Conservation (phyloP, 768 basidiomycete genomes). For the Tubosaeta sp. region DNA sequence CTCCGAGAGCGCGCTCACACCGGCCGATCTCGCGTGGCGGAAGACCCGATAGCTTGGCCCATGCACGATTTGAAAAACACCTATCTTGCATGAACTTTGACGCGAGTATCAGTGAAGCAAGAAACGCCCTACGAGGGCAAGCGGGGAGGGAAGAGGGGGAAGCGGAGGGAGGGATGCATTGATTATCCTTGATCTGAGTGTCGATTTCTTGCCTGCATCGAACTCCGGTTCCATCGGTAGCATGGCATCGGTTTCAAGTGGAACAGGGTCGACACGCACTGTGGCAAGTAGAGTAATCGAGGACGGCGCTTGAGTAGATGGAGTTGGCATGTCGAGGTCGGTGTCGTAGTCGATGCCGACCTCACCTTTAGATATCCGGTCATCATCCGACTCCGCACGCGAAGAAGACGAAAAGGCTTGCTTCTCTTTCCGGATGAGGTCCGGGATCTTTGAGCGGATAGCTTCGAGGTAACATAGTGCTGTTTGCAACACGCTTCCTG, state of each 20-base stretch:
- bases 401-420: conserved; percentile 38
- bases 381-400: conserved; percentile 39
- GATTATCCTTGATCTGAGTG: conserved; percentile 10
- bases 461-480: conserved; percentile 87
- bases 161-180: conserved; percentile 29
- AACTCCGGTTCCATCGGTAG: conserved; percentile 15
- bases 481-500: conserved; percentile 78
- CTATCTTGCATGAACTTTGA: conserved; percentile 93
- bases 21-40: conserved; percentile 80
- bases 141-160: conserved; percentile 62
- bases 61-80: conserved; percentile 89
- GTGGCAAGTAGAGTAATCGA: conserved; percentile 39
- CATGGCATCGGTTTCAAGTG: conserved; percentile 10
- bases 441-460: conserved; percentile 66
- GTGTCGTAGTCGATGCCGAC: conserved; percentile 41
- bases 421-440: conserved; percentile 51
- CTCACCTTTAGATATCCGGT: conserved; percentile 40
- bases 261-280: conserved; percentile 36
- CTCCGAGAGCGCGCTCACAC: conserved; percentile 85
- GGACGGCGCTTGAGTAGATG: conserved; percentile 3
- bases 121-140: conserved; percentile 89
- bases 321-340: conserved; percentile 23
- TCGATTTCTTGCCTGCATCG: conserved; percentile 7
- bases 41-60: conserved; percentile 91
- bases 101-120: conserved; percentile 83